Evolutionary conservation across 805 yeast genomes (phyloP), one percentile per base, ranked within the genome.

Genomic region (Schwanniomyces sp.): DNA sequence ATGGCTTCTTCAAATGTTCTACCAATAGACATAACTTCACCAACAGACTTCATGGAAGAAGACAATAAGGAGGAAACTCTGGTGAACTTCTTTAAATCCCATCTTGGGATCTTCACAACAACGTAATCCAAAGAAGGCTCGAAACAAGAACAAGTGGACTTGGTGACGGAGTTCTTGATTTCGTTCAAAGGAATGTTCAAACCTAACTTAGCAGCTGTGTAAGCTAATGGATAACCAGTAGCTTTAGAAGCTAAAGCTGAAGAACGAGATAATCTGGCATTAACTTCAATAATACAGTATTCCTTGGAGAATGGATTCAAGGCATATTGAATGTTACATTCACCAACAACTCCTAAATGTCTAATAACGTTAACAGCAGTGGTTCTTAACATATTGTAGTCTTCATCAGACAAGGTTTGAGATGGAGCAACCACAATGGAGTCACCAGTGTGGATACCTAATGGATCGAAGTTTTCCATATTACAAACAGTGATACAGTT

Each of bases 201-300:
- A 70, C 96, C 99, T 54, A 92, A 78, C 72, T 92, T 92, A 54
- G 98, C 98, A 55, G 99, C 99, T 46, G 96, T 94, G 70, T 91
- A 92, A 44, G 99, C 99, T 58, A 92, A 80, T 61, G 99, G 99
- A 66, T 92, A 92, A 59, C 98, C 99, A 40, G 99, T 92, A 34
- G 99, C 99, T 77, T 92, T 92, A 21, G 98, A 92, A 41, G 99
- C 99, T 61, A 92, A 80, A 48, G 99, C 99, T n/a, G 98, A 94
- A 41, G 99, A 92, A 70, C 99, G 85, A 28, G 97, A 91, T 60
- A 92, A 79, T 76, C 99, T 87, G 44, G 99, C 99, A 67, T 92
- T 92, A 56, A 92, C 99, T 76, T 92, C 99, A 69, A 92, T 92
- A 58, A 92, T 90, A 74, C 99, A 87, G 75, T 92, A 92, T 64